Conservation (phyloP, 257 asterid species). For the Ballota nigra region DNA sequence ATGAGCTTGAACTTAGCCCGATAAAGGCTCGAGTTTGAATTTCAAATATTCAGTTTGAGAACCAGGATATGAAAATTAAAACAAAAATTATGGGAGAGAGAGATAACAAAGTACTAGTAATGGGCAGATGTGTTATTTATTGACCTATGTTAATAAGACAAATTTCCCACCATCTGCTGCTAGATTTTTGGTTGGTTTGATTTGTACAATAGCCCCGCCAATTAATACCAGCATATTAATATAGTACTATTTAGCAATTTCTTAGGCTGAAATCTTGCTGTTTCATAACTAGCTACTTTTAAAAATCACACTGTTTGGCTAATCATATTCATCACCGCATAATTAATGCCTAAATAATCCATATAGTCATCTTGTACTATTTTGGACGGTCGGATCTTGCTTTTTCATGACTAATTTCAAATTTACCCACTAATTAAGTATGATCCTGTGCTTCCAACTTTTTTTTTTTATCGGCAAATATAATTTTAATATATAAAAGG, state of each 20-base stretch:
- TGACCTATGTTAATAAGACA: not conserved
- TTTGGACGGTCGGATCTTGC: not conserved
- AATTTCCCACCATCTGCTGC: slow-evolving; percentile 11
- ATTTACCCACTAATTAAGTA: not conserved
- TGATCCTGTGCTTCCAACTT: not conserved
- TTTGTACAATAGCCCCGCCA: not conserved
- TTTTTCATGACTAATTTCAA: not conserved
- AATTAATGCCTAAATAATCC: not conserved
- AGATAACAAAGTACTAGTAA: not conserved
- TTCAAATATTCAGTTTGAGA: no score
- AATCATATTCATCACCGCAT: not conserved
- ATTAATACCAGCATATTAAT: not conserved
- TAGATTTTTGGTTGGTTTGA: not conserved
- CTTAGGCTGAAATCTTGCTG: not conserved
- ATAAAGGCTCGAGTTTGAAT: no score
- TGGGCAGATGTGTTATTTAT: not conserved
- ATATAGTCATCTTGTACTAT: not conserved
- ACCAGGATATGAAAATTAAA: not conserved
- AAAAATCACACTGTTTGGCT: not conserved
- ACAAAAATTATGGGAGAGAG: not conserved
- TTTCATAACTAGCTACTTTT: not conserved
- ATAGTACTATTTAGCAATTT: not conserved
- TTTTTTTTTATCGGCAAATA: no score
- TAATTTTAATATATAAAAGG: no score
- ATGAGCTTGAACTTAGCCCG: no score